Evolutionary conservation across 2,329 filamentous ascomycete genomes (phyloP).

Genomic region (Byssothecium circinans): DNA sequence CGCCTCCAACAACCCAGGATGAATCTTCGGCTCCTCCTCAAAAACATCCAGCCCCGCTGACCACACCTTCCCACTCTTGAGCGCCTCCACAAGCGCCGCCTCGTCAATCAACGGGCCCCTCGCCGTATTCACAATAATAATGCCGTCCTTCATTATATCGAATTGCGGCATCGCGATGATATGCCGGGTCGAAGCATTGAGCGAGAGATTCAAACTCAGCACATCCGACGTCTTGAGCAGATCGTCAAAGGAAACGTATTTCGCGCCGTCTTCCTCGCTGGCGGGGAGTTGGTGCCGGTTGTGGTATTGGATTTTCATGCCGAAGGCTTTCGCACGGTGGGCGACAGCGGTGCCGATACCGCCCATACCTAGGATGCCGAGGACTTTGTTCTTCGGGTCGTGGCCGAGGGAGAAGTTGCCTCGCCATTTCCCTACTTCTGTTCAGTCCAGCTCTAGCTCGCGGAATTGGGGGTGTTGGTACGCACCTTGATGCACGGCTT

Average conservation of each 20-base stretch:
- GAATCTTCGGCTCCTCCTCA: constrained; percentile 58
- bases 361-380: constrained; percentile 63
- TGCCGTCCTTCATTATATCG: constrained; percentile 57
- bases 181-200: constrained; percentile 55
- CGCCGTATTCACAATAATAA: constrained; percentile 61
- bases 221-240: constrained; percentile 58
- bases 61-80: constrained; percentile 58
- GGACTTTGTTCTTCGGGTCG: constrained; percentile 55
- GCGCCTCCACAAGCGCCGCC: constrained; percentile 55
- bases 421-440: constrained; percentile 44
- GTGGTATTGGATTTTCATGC: constrained; percentile 62
- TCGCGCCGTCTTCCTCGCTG: constrained; percentile 48
- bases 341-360: constrained; percentile 58
- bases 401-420: constrained; percentile 54
- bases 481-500: constrained; percentile 49
- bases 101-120: constrained; percentile 61
- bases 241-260: constrained; percentile 60
- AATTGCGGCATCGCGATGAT: constrained; percentile 57
- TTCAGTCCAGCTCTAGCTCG: no score
- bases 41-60: constrained; percentile 61
- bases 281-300: constrained; percentile 50
- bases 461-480: constrained; percentile 4
- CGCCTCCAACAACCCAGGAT: constrained; percentile 54
- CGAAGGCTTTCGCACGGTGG: constrained; percentile 55
- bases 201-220: constrained; percentile 56